phyloP scores from a whole-genome alignment of 176 grass and related monocot species.

The Carex kokanica region DNA sequence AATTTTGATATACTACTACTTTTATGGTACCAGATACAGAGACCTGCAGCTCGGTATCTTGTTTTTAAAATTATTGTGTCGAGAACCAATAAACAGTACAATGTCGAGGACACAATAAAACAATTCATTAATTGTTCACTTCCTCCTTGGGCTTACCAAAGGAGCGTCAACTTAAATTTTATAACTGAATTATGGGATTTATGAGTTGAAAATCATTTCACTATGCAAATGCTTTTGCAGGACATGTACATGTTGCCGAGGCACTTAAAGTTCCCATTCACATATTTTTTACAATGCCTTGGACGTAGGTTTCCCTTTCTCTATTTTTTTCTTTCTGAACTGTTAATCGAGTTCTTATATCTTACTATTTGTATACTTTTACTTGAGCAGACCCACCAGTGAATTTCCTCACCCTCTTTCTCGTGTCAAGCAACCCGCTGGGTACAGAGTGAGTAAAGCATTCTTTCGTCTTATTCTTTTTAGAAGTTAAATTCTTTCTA shows the following conservation, averaged over 20 bases:
- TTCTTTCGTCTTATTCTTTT: not conserved
- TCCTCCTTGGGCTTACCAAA: not conserved
- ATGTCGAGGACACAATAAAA: not conserved
- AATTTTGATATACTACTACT: constrained; percentile 9
- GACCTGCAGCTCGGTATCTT: not conserved
- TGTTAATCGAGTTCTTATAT: not conserved
- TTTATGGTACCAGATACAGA: not conserved
- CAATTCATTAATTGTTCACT: not conserved
- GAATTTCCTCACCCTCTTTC: constrained; percentile 85
- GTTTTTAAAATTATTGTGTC: not conserved
- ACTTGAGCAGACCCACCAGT: constrained; percentile 55
- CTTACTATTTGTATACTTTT: constrained; percentile 15
- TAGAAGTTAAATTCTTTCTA: not conserved
- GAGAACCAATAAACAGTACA: not conserved
- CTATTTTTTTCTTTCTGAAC: not conserved
- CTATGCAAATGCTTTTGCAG: constrained; percentile 41
- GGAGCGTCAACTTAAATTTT: not conserved
- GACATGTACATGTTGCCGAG: constrained; percentile 78
- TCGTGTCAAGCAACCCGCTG: constrained; percentile 68
- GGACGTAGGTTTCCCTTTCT: constrained; percentile 44
- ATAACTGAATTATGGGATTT: constrained; percentile 11
- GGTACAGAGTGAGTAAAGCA: constrained; percentile 63
- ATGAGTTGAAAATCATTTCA: constrained; percentile 28
- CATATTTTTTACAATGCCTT: constrained; percentile 90
- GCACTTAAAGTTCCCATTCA: constrained; percentile 75